These are phyloP conservation scores for Xylaria cubensis DNA, from an alignment of 495 filamentous ascomycete species.

Conservation along the genomic window DNA sequence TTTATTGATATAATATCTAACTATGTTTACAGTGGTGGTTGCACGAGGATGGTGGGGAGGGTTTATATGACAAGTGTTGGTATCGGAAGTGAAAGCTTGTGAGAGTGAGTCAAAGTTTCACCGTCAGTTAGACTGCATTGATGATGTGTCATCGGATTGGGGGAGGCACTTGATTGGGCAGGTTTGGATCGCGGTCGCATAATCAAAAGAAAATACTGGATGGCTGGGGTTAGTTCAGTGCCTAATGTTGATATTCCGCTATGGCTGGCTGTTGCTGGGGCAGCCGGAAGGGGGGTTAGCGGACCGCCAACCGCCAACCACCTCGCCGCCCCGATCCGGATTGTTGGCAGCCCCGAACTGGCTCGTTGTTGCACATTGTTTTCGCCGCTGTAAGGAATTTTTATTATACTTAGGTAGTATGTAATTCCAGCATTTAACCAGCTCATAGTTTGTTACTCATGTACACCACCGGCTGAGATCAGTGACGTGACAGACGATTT, in stretches of 20 bases:
- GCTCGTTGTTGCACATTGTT: neutral
- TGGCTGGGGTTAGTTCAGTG: conserved; percentile 27
- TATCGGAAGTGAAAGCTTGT: neutral
- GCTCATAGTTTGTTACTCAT: no score
- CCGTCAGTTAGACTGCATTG: conserved; percentile 37
- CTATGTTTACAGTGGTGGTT: conserved; percentile 19
- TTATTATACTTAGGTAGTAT: no score
- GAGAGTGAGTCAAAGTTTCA: conserved; percentile 26
- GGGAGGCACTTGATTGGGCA: conserved; percentile 35
- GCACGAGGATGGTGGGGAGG: conserved; percentile 18
- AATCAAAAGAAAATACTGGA: conserved; percentile 28
- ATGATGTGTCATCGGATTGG: conserved; percentile 37
- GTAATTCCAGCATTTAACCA: no score
- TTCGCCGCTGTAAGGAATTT: no score
- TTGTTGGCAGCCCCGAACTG: neutral
- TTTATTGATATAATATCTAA: conserved; percentile 13
- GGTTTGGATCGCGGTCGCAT: conserved; percentile 28
- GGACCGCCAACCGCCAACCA: conserved; percentile 8
- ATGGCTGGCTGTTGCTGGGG: conserved; percentile 35
- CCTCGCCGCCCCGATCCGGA: conserved; percentile 17
- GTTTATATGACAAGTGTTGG: conserved; percentile 29
- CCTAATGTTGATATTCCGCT: conserved; percentile 32
- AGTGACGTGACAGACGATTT: neutral
- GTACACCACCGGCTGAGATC: neutral
- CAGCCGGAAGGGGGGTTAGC: conserved; percentile 28